phyloP scores from a whole-genome alignment of 2,329 filamentous ascomycete species.

The Clarireedia sp. region DNA sequence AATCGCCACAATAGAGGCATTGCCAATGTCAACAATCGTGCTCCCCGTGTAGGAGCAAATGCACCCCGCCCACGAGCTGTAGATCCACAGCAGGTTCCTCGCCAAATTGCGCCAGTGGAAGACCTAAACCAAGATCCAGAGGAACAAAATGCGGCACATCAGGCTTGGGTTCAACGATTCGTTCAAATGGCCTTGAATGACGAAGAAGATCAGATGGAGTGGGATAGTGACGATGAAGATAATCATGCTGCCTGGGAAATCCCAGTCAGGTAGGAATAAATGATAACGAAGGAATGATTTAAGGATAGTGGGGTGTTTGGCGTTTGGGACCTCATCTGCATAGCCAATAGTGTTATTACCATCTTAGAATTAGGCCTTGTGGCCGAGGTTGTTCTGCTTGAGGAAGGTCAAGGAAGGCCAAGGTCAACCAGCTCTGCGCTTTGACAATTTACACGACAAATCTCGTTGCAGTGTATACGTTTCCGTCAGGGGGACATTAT shows the following conservation, averaged over 20 bases:
- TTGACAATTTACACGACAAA: no score
- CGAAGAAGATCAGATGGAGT: conserved; percentile 28
- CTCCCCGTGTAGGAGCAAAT: conserved; percentile 8
- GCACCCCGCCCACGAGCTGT: neutral
- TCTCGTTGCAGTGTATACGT: no score
- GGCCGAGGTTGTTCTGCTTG: no score
- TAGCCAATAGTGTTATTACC: neutral
- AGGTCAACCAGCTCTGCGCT: no score
- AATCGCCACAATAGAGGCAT: conserved; percentile 1
- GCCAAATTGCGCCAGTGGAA: neutral
- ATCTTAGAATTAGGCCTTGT: no score
- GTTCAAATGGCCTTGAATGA: conserved; percentile 30
- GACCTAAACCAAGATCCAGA: conserved; percentile 9
- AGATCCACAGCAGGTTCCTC: neutral
- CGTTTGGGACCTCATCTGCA: neutral
- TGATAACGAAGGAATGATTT: no score
- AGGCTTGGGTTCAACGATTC: conserved; percentile 29
- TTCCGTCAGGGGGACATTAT: no score
- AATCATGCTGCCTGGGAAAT: conserved; percentile 38
- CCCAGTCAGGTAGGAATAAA: conserved; percentile 21
- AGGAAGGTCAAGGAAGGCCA: no score
- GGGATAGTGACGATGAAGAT: conserved; percentile 38
- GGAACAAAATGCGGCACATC: conserved; percentile 19
- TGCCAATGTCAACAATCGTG: conserved; percentile 4
- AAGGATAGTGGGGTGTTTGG: neutral